Base-by-base conservation (phyloP, 176 grass and related monocot species). In the Bonia amplexicaulis region DNA sequence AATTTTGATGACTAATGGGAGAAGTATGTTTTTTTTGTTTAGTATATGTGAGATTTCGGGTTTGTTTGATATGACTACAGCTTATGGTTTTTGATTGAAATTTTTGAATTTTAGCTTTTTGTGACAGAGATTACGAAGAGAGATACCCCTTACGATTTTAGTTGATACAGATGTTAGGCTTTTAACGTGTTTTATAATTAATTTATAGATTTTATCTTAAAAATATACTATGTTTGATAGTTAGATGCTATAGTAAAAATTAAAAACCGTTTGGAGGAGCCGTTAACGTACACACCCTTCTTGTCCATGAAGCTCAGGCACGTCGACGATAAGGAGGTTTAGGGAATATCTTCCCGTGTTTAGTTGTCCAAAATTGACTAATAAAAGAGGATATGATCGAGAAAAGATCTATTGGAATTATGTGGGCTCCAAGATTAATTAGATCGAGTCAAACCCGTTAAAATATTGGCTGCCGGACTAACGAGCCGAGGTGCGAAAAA, bases 341-440 rank as follows among this genome's bases (percentile, higher is more conserved):
- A 51, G 1, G 55, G 83, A 57, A 71, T 57, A 22, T 63, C 17
- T 44, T 69, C 17, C 37, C 64, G 26, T 69, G n/a, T 68, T 22
- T 55, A 73, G 78, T 31, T 66, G 79, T 66, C 39, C 66, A 12
- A 35, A 78, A 45, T 71, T 86, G 83, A 90, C 83, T 53, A 4
- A 45, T 15, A 3, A 22, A 13, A 5, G 44, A 53, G 48, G 78
- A 82, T 7, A 57, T 40, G 66, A 65, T 86, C 46, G 26, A 55
- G 47, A 55, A 69, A 86, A 26, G 39, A 73, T 82, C 73, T 70
- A n/a, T 58, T 66, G 48, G 79, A 59, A 82, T 82, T 64, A 35
- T 54, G 45, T 62, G 83, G 77, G 82, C n/a, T 58, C 55, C 25
- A 15, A 14, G 20, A 15, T 23, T 85, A 64, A 40, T 39, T 46